phyloP scores from a whole-genome alignment of 2,329 filamentous ascomycete species.

The Fusarium acutatum region DNA sequence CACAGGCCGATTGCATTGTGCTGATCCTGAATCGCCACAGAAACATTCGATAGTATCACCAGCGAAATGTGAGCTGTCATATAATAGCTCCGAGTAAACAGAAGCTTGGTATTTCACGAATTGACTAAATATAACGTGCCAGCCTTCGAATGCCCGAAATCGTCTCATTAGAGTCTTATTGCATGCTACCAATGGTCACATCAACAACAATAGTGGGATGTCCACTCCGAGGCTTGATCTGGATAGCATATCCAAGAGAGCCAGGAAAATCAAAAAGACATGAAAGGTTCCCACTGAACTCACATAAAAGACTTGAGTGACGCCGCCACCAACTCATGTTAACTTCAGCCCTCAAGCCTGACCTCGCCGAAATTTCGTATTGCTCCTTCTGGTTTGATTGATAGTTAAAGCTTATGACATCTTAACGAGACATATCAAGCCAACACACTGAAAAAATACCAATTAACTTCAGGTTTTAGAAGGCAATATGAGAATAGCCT shows the following conservation, averaged over 20 bases:
- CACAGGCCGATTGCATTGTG: neutral
- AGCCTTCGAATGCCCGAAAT: neutral
- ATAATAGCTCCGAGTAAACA: neutral
- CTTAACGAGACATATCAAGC: too few relatives aligned
- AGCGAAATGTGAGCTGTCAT: neutral
- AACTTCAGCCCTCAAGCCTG: too few relatives aligned
- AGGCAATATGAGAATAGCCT: too few relatives aligned
- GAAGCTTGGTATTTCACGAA: neutral
- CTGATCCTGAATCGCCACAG: too few relatives aligned
- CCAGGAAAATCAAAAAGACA: neutral
- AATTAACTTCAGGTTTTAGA: too few relatives aligned
- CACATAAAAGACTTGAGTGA: too few relatives aligned
- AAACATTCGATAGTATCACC: neutral
- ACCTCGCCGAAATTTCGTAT: too few relatives aligned
- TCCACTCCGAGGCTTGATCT: neutral
- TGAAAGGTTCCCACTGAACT: neutral
- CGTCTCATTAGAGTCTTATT: too few relatives aligned
- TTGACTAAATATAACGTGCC: neutral
- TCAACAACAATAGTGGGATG: neutral
- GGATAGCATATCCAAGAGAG: neutral
- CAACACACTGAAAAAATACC: too few relatives aligned
- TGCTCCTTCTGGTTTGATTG: too few relatives aligned
- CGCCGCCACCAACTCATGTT: too few relatives aligned
- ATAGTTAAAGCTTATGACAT: too few relatives aligned
- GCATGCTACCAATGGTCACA: neutral